phyloP scores from a whole-genome alignment of 805 yeast genomes.

The Kazachstania martiniae region DNA sequence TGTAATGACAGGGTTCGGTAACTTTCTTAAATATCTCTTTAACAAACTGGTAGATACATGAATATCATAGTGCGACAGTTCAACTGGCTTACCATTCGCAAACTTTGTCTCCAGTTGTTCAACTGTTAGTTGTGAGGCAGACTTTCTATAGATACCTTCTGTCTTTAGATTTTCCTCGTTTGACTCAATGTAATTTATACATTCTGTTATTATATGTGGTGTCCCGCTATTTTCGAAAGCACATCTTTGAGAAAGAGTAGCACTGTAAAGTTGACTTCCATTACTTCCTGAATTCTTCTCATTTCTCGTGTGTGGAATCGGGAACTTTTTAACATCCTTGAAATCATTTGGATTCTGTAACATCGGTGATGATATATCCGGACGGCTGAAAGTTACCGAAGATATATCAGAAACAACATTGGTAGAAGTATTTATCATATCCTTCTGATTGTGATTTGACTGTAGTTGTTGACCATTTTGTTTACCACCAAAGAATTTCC shows the following conservation, averaged over 20 bases:
- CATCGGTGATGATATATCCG: conserved; percentile 29
- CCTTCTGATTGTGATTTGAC: neutral
- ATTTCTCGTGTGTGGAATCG: conserved; percentile 1
- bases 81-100: conserved; percentile 7
- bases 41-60: conserved; percentile 80
- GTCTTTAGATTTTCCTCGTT: conserved; percentile 42
- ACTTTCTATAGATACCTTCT: conserved; percentile 87
- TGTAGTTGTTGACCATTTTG: too few species aligned
- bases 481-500: conserved; percentile 29
- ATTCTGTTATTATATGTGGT: conserved; percentile 63
- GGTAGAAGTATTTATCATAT: conserved; percentile 1
- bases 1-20: conserved; percentile 81
- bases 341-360: conserved; percentile 29
- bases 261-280: conserved; percentile 10
- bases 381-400: neutral
- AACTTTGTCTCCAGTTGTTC: conserved; percentile 22
- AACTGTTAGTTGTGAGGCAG: conserved; percentile 62
- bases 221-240: conserved; percentile 47
- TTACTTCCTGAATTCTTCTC: neutral
- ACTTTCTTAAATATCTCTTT: conserved; percentile 73
- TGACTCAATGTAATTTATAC: conserved; percentile 52
- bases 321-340: conserved; percentile 27
- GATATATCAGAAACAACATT: neutral
- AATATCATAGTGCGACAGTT: conserved; percentile 50
- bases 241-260: conserved; percentile 55